phyloP scores from a whole-genome alignment of 208 protist species.

The Leishmania guyanensis region DNA sequence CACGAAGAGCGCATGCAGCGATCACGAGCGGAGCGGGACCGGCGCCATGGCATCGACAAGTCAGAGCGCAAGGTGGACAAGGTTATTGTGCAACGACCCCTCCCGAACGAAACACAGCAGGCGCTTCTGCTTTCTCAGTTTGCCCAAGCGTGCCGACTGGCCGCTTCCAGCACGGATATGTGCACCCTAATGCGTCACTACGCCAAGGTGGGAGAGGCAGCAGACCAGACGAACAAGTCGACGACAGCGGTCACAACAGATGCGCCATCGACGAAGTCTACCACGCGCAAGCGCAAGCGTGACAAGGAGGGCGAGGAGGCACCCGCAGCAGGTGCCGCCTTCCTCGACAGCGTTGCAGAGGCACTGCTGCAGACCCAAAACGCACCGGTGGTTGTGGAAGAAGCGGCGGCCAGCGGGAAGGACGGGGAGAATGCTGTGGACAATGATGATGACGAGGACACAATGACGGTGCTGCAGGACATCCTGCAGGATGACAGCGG shows the following conservation, averaged over 20 bases:
- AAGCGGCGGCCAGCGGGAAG: conserved; percentile 24
- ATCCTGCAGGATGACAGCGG: conserved; percentile 82
- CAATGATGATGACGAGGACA: conserved; percentile 46
- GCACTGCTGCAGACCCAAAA: conserved; percentile 54
- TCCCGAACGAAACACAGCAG: conserved; percentile 47
- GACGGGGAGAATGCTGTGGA: conserved; percentile 12
- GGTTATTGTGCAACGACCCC: conserved; percentile 39
- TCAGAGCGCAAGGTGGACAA: conserved; percentile 56
- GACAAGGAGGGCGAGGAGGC: conserved; percentile 1
- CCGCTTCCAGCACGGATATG: conserved; percentile 59
- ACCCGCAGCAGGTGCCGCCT: conserved; percentile 13
- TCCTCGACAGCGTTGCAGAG: conserved; percentile 48
- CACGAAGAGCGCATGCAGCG: conserved; percentile 60
- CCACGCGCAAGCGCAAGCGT: conserved; percentile 46
- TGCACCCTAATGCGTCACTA: conserved; percentile 70
- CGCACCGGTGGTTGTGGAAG: conserved; percentile 42
- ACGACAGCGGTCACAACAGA: background rate
- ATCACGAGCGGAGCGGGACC: conserved; percentile 50
- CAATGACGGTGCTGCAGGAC: conserved; percentile 70
- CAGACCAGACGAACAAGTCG: background rate
- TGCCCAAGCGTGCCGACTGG: conserved; percentile 75
- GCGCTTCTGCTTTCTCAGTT: conserved; percentile 72
- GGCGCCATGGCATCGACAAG: conserved; percentile 63
- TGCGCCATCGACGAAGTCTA: conserved; percentile 14
- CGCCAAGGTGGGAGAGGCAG: conserved; percentile 20